These are phyloP conservation scores for Ustilago shanxiensis DNA, from an alignment of 1,284 basidiomycete genomes.

Conservation along the genomic window DNA sequence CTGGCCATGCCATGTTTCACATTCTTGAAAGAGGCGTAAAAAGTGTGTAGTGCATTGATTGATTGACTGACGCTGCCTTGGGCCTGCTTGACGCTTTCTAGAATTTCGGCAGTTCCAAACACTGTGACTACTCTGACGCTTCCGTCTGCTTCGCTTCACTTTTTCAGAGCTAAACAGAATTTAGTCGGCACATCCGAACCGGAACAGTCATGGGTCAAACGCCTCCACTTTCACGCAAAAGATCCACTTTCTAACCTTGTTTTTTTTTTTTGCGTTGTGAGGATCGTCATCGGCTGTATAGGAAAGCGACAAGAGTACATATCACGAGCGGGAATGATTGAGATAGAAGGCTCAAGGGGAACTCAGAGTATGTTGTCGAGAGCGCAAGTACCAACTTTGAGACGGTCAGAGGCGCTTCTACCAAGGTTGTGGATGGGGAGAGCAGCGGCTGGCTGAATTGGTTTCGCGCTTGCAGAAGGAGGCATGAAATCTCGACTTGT, in stretches of 20 bases:
- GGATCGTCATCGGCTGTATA: too few relatives aligned
- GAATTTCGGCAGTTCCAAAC: not conserved
- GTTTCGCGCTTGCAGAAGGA: conserved; percentile 11
- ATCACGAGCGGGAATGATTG: too few relatives aligned
- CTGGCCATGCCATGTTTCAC: conserved; percentile 14
- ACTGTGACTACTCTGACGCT: too few relatives aligned
- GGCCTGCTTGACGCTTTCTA: too few relatives aligned
- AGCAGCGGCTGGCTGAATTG: conserved; percentile 10
- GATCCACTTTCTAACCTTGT: not conserved
- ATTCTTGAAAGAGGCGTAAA: conserved; percentile 11
- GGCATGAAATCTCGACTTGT: too few relatives aligned
- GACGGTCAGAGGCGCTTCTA: not conserved
- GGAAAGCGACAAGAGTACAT: too few relatives aligned
- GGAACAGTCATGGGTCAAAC: not conserved
- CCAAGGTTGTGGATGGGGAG: not conserved
- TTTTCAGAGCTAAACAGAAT: conserved; percentile 3
- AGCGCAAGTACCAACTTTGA: not conserved
- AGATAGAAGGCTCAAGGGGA: too few relatives aligned
- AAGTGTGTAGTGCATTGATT: not conserved
- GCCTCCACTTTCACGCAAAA: not conserved
- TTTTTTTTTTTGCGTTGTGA: too few relatives aligned
- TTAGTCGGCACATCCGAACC: not conserved
- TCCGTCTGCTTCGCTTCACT: not conserved
- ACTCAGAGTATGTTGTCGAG: not conserved
- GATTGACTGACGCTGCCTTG: too few relatives aligned